phyloP scores from a whole-genome alignment of 768 basidiomycete genomes.

The Floccularia luteovirens region DNA sequence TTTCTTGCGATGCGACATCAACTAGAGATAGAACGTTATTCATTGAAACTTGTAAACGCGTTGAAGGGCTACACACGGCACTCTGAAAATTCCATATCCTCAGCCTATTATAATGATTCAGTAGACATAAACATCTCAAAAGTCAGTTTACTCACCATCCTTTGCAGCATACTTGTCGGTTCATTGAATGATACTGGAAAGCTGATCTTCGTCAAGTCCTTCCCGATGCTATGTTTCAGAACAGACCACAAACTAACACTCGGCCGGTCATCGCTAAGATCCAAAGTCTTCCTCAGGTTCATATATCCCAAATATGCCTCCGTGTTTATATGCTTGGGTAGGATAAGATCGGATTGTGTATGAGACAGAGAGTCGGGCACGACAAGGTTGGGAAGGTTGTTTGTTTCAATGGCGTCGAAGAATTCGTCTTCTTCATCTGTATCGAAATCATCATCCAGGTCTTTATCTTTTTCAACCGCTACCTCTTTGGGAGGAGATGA shows the following conservation, averaged over 20 bases:
- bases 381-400: conserved; percentile 68
- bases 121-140: conserved; percentile 4
- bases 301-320: conserved; percentile 62
- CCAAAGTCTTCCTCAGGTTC: conserved; percentile 49
- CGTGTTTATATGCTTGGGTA: conserved; percentile 8
- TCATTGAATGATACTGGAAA: conserved; percentile 94
- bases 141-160: conserved; percentile 54
- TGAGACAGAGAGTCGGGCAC: conserved; percentile 58
- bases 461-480: conserved; percentile 8
- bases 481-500: conserved; percentile 12
- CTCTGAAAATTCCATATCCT: conserved; percentile 97
- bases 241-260: conserved; percentile 92
- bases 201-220: conserved; percentile 92
- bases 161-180: conserved; percentile 93
- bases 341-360: conserved; percentile 21
- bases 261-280: conserved; percentile 74
- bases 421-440: conserved; percentile 93
- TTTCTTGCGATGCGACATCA: conserved; percentile 74
- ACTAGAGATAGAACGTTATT: conserved; percentile 32
- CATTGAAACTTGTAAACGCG: conserved; percentile 3
- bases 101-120: conserved; percentile 41
- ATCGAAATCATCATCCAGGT: conserved; percentile 21
- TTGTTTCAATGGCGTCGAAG: conserved; percentile 91
- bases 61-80: conserved; percentile 63
- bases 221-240: conserved; percentile 91